These are phyloP conservation scores for Globisporangium lucens DNA, from an alignment of 352 stramenopile species.

Conservation along the genomic window DNA sequence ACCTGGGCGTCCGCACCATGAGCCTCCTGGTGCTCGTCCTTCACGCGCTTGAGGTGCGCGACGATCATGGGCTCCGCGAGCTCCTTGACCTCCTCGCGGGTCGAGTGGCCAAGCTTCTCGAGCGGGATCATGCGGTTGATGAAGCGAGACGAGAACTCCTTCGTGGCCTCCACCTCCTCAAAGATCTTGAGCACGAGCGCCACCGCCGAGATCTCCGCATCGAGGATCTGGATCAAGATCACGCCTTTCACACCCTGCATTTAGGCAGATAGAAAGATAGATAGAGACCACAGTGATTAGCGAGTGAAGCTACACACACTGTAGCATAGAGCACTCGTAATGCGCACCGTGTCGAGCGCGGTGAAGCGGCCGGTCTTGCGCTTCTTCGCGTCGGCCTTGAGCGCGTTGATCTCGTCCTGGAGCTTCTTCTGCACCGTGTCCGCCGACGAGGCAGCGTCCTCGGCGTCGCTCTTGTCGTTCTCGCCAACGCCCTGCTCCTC, in stretches of 20 bases:
- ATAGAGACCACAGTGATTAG: neutral
- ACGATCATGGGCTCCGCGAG: slow-evolving; percentile 56
- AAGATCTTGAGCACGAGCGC: slow-evolving; percentile 60
- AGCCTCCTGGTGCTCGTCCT: slow-evolving; percentile 22
- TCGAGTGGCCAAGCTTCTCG: slow-evolving; percentile 64
- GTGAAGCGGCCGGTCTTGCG: slow-evolving; percentile 69
- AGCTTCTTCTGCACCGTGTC: slow-evolving; percentile 65
- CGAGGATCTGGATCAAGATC: slow-evolving; percentile 63
- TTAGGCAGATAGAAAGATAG: neutral
- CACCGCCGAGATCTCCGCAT: slow-evolving; percentile 42
- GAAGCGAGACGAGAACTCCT: slow-evolving; percentile 72
- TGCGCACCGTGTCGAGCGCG: slow-evolving; percentile 47
- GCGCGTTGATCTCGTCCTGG: slow-evolving; percentile 58
- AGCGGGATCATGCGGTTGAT: slow-evolving; percentile 75
- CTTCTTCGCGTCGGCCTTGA: slow-evolving; percentile 54
- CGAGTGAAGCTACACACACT: neutral
- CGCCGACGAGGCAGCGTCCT: slow-evolving; percentile 11
- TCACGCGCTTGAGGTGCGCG: slow-evolving; percentile 32
- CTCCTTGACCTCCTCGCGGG: slow-evolving; percentile 56
- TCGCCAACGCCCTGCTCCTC: slow-evolving; percentile 17
- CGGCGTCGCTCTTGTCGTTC: slow-evolving; percentile 18
- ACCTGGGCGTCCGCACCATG: slow-evolving; percentile 18
- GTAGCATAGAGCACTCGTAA: neutral
- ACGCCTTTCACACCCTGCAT: slow-evolving; percentile 59
- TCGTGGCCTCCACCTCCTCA: slow-evolving; percentile 51